Conservation (phyloP, 1,139 yeast genomes). For the Suhomyces anneliseae region DNA sequence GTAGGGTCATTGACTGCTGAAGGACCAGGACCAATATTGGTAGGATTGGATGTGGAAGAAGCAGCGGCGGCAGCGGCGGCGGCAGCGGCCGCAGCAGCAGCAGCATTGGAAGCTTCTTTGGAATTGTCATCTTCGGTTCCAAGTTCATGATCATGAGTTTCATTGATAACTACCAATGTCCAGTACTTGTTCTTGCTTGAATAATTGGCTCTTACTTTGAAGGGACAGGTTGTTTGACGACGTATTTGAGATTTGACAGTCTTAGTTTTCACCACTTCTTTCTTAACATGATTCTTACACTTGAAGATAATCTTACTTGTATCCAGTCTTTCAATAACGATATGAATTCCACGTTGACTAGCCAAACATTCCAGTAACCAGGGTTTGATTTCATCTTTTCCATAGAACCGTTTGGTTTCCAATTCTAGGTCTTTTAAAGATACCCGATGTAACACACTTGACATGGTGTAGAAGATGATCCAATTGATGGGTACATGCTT, state of each 20-base stretch:
- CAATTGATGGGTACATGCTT: not conserved
- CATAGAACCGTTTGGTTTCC: constrained; percentile 14
- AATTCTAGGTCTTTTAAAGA: constrained; percentile 14
- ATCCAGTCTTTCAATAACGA: constrained; percentile 73
- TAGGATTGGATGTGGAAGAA: not conserved
- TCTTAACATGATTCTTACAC: constrained; percentile 43
- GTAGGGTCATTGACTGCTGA: not conserved
- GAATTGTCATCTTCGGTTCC: not conserved
- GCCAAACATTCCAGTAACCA: constrained; percentile 56
- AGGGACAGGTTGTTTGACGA: constrained; percentile 54
- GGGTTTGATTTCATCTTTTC: constrained; percentile 54
- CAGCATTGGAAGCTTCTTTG: not conserved
- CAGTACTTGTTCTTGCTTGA: constrained; percentile 55
- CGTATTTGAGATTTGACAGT: constrained; percentile 13
- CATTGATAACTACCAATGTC: constrained; percentile 62
- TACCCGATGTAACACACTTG: constrained; percentile 2
- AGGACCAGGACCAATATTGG: not conserved
- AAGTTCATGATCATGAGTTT: constrained; percentile 44
- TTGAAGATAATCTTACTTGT: constrained; percentile 66
- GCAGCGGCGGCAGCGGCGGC: not conserved
- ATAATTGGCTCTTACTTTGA: constrained; percentile 67
- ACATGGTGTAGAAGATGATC: not conserved
- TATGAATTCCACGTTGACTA: constrained; percentile 51
- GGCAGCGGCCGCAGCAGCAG: not conserved
- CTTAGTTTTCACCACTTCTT: constrained; percentile 12